A percentile compares a stretch with the other conserved stretches of the same genome.
These are phyloP conservation scores for Reutealis trisperma DNA, from an alignment of 345 rosid genomes.

Conservation along the genomic window DNA sequence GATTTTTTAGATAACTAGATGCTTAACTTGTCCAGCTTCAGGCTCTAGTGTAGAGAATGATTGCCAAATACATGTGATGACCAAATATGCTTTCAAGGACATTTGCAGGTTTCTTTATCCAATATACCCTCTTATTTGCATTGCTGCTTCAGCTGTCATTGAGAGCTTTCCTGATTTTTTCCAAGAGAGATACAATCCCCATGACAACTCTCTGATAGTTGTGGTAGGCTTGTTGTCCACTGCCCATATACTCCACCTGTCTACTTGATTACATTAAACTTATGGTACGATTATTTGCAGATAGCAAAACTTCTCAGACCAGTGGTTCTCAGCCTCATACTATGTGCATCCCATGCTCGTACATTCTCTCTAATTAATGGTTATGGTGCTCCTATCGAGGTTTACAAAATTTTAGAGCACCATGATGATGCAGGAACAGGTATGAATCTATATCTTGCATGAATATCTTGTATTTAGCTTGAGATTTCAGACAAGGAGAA, in stretches of 20 bases:
- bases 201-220: constrained; percentile 53
- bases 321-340: constrained; percentile 66
- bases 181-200: constrained; percentile 54
- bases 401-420: constrained; percentile 88
- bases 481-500: not conserved
- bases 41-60: not conserved
- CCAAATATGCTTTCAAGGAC: constrained; percentile 17
- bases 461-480: not conserved
- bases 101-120: constrained; percentile 88
- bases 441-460: constrained; percentile 24
- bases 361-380: constrained; percentile 88
- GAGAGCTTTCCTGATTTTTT: constrained; percentile 95
- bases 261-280: constrained; percentile 5
- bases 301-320: constrained; percentile 72
- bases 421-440: constrained; percentile 78
- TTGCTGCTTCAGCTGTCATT: constrained; percentile 94
- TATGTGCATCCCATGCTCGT: constrained; percentile 84
- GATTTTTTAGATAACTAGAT: not conserved
- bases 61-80: constrained; percentile 1
- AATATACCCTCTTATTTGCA: constrained; percentile 86
- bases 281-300: constrained; percentile 45
- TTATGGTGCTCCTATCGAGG: constrained; percentile 77
- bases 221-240: constrained; percentile 41
- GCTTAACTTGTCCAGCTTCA: not conserved
- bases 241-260: not conserved